Base-by-base conservation (phyloP, 2,329 filamentous ascomycete genomes). In the Rugonectria rugulosa region DNA sequence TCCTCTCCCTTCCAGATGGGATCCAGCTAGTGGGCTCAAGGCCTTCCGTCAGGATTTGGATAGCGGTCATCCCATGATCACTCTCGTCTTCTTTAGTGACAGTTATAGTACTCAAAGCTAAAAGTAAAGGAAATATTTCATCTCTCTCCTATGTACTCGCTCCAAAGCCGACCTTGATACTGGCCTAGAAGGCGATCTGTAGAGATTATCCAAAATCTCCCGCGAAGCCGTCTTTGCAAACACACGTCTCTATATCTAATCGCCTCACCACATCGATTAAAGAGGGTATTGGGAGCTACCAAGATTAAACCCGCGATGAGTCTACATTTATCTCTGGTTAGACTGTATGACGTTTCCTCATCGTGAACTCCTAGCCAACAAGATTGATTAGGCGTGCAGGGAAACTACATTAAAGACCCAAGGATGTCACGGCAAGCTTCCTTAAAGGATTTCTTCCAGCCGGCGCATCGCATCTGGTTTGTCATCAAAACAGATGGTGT, bases 261-360 rank as follows among this genome's bases (percentile, higher is more conserved):
- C 11, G 49, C 45, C 40, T 53, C 49, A 10, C 29, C 49, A 14
- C 49, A 53, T 17, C 20, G 40, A 17, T 40, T 24, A 3, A 53
- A 31, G 2, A 53, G 40, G 15, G 38, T 11, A 31, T 37, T 23
- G 4, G 26, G 38, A 3, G 38, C 41, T 3, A n/a, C 23, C 21
- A 44, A 11, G 23, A 42, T 26, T 6, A 15, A n/a, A n/a, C n/a
- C n/a, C 26, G 26, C 24, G 8, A 26, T 27, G 41, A 44, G 24
- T n/a, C n/a, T 44, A n/a, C 17, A 3, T 24, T 53, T 32, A 11
- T 53, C 41, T 12, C 8, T 27, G 19, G 40, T 31, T 12, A 31
- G 17, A 15, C 48, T 52, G 21, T 29, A 14, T 8, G 44, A 19
- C 24, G 12, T 14, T 38, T 41, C 14, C 32, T 34, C 45, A 15